Percentiles rank a stretch among this genome's conserved stretches.
These are phyloP conservation scores for Coemansia sp. DNA, from an alignment of 192 early-diverging fungal genomes.

Conservation along the genomic window DNA sequence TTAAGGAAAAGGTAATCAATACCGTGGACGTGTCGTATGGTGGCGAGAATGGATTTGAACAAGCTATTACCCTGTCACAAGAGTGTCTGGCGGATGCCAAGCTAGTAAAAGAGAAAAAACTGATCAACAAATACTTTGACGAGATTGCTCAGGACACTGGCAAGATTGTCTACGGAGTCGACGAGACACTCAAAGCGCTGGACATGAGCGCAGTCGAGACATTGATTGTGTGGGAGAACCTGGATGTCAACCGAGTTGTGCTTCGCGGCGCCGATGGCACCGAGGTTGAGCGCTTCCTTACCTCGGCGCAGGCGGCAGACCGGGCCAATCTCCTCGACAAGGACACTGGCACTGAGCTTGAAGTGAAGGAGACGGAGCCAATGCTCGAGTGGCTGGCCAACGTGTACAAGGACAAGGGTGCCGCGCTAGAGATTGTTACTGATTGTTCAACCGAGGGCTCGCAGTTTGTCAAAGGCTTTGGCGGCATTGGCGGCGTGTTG, in stretches of 20 bases:
- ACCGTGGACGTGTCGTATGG: constrained; percentile 95
- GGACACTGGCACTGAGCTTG: constrained; percentile 66
- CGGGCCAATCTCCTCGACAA: constrained; percentile 62
- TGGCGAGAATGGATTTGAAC: constrained; percentile 96
- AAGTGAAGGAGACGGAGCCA: constrained; percentile 69
- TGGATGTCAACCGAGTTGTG: constrained; percentile 70
- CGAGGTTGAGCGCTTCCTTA: constrained; percentile 65
- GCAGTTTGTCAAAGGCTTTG: constrained; percentile 94
- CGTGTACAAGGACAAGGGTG: constrained; percentile 92
- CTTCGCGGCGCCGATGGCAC: constrained; percentile 68
- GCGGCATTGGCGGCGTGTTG: constrained; percentile 88
- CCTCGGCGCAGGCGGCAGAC: constrained; percentile 77
- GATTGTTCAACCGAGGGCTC: constrained; percentile 91
- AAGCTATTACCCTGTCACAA: constrained; percentile 84
- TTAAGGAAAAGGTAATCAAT: constrained; percentile 80
- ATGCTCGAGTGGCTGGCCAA: constrained; percentile 94
- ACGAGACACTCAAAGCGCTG: constrained; percentile 89
- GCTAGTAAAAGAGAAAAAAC: constrained; percentile 94
- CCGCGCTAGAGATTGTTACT: constrained; percentile 85
- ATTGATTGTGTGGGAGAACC: constrained; percentile 90
- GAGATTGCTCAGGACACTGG: constrained; percentile 93
- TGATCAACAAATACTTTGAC: constrained; percentile 89
- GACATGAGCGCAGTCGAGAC: constrained; percentile 92
- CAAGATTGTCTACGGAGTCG: constrained; percentile 89
- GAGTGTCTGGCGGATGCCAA: constrained; percentile 88